Base-by-base conservation (phyloP, 495 filamentous ascomycete species). In the Penicillium paradoxum region DNA sequence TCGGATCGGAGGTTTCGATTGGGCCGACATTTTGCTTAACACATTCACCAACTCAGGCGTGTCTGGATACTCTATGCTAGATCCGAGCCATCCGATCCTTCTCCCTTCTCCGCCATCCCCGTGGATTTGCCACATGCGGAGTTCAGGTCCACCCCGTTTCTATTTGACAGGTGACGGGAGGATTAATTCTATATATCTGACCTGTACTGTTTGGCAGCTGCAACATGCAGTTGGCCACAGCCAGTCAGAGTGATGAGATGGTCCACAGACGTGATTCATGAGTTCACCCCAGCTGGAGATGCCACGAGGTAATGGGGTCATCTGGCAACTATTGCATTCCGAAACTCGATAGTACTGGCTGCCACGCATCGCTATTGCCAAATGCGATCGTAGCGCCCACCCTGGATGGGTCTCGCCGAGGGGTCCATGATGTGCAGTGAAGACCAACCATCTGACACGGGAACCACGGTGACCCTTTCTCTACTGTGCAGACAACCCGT, bases 141-240 rank as follows among this genome's bases (percentile, higher is more conserved):
- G 34, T 39, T 15, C 21, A 32, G n/a, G 10, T 44, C 39, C 11
- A 42, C 42, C 27, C 37, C 18, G 13, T 32, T 49, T 14, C 24
- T 15, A 59, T 51, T 53, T 54, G 53, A 46, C 49, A 54, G 52
- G 22, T 53, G 58, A n/a, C 44, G 19, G 51, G 53, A 32, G n/a
- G 10, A 9, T 10, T 21, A 17, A 11, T 10, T 30, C 4, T 19
- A 19, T 6, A 29, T 27, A 42, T 50, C 32, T 39, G 47, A 32
- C 47, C 15, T 50, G 48, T 42, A 38, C 21, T 29, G 18, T 14
- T 24, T 27, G n/a, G n/a, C n/a, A n/a, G n/a, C 7, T 7, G 24
- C 24, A 7, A 27, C 24, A 33, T 42, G 27, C 27, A 30, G 30
- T 13, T 22, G 13, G 17, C n/a, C 17, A 14, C 27, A 32, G 18